Evolutionary conservation across 306 rosid genomes (phyloP).

Genomic region (Spatholobus suberectus): DNA sequence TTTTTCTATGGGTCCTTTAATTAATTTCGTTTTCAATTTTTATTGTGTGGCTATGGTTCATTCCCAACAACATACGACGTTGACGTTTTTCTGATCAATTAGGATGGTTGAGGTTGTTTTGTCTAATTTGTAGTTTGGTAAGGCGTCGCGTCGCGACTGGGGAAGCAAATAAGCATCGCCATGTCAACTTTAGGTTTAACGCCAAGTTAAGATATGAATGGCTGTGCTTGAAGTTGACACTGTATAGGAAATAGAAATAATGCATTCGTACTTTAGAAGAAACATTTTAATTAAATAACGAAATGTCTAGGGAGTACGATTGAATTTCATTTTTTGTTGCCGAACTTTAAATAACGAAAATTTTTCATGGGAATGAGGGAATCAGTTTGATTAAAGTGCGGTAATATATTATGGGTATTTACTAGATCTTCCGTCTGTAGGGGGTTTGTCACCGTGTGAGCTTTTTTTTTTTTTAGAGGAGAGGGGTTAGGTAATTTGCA

Average conservation of each 20-base stretch:
- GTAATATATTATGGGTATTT: background rate
- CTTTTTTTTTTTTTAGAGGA: background rate
- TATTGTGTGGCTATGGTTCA: background rate
- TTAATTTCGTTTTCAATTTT: background rate
- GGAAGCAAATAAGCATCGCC: background rate
- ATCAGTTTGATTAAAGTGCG: background rate
- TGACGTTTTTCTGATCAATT: background rate
- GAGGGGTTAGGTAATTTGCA: background rate
- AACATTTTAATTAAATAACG: background rate
- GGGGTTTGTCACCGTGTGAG: background rate
- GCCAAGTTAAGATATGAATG: background rate
- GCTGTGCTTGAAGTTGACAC: background rate
- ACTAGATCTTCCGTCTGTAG: background rate
- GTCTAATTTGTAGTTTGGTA: background rate
- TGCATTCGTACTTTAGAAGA: background rate
- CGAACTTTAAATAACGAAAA: background rate
- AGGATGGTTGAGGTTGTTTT: background rate
- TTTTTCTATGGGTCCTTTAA: background rate
- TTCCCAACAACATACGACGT: constrained; percentile 6
- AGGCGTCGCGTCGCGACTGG: background rate
- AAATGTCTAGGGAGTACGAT: background rate
- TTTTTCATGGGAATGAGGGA: background rate
- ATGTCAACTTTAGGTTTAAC: background rate
- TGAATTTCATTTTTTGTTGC: background rate
- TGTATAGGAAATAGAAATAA: background rate